Evolutionary conservation across 148 eudicot species (phyloP).

Genomic region (Simmondsia chinensis): DNA sequence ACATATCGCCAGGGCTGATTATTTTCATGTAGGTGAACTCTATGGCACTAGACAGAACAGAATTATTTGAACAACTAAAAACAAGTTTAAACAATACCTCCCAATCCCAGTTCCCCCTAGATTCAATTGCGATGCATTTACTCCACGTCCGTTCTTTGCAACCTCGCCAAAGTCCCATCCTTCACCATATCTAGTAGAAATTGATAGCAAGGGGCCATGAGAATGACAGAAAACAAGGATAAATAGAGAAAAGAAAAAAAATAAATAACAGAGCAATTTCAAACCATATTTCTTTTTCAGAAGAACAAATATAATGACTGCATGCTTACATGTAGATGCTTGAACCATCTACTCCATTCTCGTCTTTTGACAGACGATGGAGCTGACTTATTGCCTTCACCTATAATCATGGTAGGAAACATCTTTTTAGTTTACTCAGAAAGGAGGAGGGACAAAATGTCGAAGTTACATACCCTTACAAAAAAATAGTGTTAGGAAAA

Average conservation of each 20-base stretch:
- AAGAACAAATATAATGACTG: slow-evolving; percentile 2
- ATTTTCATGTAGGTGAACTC: background rate
- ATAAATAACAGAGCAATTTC: background rate
- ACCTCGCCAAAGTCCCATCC: slow-evolving; percentile 99
- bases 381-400: slow-evolving; percentile 61
- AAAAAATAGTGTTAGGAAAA: too few species aligned
- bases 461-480: too few species aligned
- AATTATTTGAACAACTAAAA: background rate
- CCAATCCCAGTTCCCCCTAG: slow-evolving; percentile 90
- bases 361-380: slow-evolving; percentile 37
- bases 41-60: background rate
- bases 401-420: slow-evolving; percentile 27
- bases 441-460: too few species aligned
- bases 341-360: slow-evolving; percentile 73
- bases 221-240: background rate
- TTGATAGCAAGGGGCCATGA: background rate
- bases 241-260: background rate
- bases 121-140: slow-evolving; percentile 88
- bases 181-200: slow-evolving; percentile 74
- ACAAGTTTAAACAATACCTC: slow-evolving; percentile 33
- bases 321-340: slow-evolving; percentile 72
- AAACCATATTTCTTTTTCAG: too few species aligned
- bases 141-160: slow-evolving; percentile 79
- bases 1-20: background rate
- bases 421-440: too few species aligned